These are phyloP conservation scores for Penicillium decumbens DNA, from an alignment of 2,329 filamentous ascomycete genomes.

Conservation along the genomic window DNA sequence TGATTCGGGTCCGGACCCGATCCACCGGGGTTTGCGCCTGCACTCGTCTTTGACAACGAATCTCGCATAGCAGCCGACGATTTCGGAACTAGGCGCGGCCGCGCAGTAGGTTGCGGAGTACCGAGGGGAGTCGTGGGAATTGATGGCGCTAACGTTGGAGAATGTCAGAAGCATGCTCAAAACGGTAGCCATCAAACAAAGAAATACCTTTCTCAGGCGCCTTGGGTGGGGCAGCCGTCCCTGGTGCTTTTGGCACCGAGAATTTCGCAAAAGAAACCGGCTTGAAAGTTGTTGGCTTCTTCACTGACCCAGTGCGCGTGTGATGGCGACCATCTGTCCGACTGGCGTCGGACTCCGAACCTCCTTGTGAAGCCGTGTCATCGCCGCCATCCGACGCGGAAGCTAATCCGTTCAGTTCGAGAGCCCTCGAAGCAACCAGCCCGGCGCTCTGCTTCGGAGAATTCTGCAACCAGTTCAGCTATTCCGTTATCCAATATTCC, in stretches of 20 bases:
- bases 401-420: slow-evolving; percentile 39
- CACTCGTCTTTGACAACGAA: slow-evolving; percentile 47
- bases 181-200: background rate
- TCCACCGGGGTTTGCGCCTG: slow-evolving; percentile 44
- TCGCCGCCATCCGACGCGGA: slow-evolving; percentile 37
- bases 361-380: slow-evolving; percentile 43
- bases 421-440: slow-evolving; percentile 33
- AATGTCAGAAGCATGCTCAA: background rate
- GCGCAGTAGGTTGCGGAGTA: slow-evolving; percentile 45
- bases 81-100: slow-evolving; percentile 61
- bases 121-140: slow-evolving; percentile 38
- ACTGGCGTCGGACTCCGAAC: slow-evolving; percentile 61
- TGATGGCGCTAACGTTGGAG: slow-evolving; percentile 27
- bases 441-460: slow-evolving; percentile 29
- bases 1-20: slow-evolving; percentile 61
- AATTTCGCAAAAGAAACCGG: slow-evolving; percentile 64
- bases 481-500: slow-evolving; percentile 6
- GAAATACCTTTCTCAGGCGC: slow-evolving; percentile 52
- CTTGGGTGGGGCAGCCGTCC: slow-evolving; percentile 50
- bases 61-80: slow-evolving; percentile 52
- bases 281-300: slow-evolving; percentile 61
- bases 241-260: slow-evolving; percentile 58
- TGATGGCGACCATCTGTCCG: slow-evolving; percentile 48
- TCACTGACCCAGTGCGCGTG: slow-evolving; percentile 49
- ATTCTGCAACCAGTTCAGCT: slow-evolving; percentile 26